Conservation (phyloP, 1,139 yeast genomes). For the Kurtzmaniella quercitrusa region DNA sequence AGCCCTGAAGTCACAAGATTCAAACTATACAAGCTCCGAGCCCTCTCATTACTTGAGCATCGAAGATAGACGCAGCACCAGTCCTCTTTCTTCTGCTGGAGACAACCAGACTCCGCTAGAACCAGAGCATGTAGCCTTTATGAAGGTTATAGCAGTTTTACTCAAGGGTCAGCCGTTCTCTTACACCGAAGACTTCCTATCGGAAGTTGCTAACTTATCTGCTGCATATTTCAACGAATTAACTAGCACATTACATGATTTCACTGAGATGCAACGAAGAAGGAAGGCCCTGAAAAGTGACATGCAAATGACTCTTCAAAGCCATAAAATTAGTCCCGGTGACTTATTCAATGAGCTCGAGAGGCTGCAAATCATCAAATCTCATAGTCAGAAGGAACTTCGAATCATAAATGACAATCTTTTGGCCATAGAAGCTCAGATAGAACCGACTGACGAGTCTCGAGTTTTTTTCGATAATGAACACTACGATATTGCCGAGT, state of each 20-base stretch:
- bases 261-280: constrained; percentile 68
- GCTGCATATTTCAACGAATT: constrained; percentile 48
- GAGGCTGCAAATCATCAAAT: constrained; percentile 13
- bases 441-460: constrained; percentile 24
- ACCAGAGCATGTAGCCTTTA: constrained; percentile 11
- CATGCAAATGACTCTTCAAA: constrained; percentile 43
- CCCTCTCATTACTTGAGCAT: background rate
- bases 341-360: constrained; percentile 43
- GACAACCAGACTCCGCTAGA: background rate
- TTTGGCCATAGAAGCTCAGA: constrained; percentile 5
- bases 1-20: background rate
- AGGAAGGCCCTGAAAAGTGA: constrained; percentile 57
- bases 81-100: background rate
- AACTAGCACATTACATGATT: constrained; percentile 43
- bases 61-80: background rate
- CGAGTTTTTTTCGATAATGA: constrained; percentile 43
- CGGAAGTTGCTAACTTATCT: constrained; percentile 44
- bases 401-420: constrained; percentile 3
- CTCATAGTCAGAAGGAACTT: constrained; percentile 5
- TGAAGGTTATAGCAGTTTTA: constrained; percentile 28
- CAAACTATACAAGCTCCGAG: background rate
- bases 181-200: constrained; percentile 41
- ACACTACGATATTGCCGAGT: constrained; percentile 44
- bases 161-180: constrained; percentile 34
- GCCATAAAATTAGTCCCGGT: constrained; percentile 39